phyloP scores from a whole-genome alignment of 257 asterid genomes.

The Capsicum chinense region DNA sequence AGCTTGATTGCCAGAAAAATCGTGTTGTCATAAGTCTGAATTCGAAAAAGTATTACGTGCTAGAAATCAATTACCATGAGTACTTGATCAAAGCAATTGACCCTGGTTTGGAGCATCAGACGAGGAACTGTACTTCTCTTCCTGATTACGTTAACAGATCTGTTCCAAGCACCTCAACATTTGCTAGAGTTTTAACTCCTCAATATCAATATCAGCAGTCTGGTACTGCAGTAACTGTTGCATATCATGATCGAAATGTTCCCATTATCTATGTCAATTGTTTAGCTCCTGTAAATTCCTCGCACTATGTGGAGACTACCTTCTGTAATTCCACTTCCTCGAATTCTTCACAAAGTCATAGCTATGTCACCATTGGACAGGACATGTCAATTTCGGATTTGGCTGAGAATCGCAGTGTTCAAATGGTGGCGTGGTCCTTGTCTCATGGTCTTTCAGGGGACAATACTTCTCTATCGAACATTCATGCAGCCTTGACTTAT shows the following conservation, averaged over 20 bases:
- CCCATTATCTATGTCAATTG: slow-evolving; percentile 44
- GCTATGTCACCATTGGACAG: slow-evolving; percentile 42
- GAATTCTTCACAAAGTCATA: slow-evolving; percentile 28
- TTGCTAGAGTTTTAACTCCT: not conserved
- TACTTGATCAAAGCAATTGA: slow-evolving; percentile 55
- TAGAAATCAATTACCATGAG: slow-evolving; percentile 45
- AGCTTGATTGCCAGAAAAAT: slow-evolving; percentile 55
- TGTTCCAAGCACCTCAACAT: not conserved
- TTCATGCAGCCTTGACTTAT: not conserved
- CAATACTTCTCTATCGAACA: not conserved
- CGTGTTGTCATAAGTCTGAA: slow-evolving; percentile 35
- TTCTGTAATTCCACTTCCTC: slow-evolving; percentile 36
- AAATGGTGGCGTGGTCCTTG: slow-evolving; percentile 34
- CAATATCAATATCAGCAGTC: not conserved
- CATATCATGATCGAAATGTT: not conserved
- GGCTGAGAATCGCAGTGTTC: slow-evolving; percentile 51
- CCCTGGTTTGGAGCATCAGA: slow-evolving; percentile 45
- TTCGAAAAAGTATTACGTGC: slow-evolving; percentile 43
- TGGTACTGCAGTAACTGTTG: not conserved
- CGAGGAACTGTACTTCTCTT: slow-evolving; percentile 24
- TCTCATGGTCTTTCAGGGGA: slow-evolving; percentile 30
- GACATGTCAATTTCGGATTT: slow-evolving; percentile 36
- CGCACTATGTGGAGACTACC: slow-evolving; percentile 42
- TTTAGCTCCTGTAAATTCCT: slow-evolving; percentile 40
- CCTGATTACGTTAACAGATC: not conserved